A percentile compares a stretch with the other conserved stretches of the same genome.
Conservation (phyloP, 1,139 yeast genomes). For the Taphrina flavorubra region DNA sequence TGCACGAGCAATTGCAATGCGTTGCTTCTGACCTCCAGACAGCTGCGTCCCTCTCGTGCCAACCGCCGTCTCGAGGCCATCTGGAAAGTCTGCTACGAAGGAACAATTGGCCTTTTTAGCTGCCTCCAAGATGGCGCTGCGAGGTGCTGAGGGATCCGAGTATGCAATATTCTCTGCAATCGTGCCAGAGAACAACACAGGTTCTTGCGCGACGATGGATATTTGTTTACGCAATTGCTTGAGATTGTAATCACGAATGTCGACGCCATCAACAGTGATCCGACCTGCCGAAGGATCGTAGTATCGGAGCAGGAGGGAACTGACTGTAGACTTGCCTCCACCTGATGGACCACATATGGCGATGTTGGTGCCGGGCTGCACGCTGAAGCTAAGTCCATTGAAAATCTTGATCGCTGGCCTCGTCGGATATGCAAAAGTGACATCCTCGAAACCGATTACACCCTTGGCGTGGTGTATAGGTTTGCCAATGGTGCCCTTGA, state of each 20-base stretch:
- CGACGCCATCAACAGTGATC: conserved; percentile 71
- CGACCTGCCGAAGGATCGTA: conserved; percentile 76
- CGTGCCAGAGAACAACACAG: conserved; percentile 87
- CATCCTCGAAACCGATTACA: conserved; percentile 66
- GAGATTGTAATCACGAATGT: conserved; percentile 70
- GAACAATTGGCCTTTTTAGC: conserved; percentile 79
- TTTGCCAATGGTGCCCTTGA: conserved; percentile 66
- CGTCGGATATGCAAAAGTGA: conserved; percentile 82
- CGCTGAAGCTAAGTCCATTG: conserved; percentile 65
- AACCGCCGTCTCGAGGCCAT: conserved; percentile 78
- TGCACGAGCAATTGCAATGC: conserved; percentile 83
- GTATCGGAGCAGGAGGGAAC: conserved; percentile 72
- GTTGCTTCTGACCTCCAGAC: conserved; percentile 87
- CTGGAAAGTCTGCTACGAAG: conserved; percentile 66
- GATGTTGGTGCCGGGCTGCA: conserved; percentile 82
- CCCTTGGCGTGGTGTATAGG: conserved; percentile 53
- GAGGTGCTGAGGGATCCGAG: conserved; percentile 65
- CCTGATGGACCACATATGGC: conserved; percentile 98
- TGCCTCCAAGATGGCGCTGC: conserved; percentile 71
- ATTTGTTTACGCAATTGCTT: conserved; percentile 73
- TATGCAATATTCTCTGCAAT: conserved; percentile 83
- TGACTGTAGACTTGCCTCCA: conserved; percentile 87
- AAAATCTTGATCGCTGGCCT: conserved; percentile 77
- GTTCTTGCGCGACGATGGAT: conserved; percentile 94
- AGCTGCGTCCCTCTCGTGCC: conserved; percentile 84